A percentile compares a stretch with the other conserved stretches of the same genome.
phyloP scores from a whole-genome alignment of 306 rosid genomes.

The Corylus heterophylla region DNA sequence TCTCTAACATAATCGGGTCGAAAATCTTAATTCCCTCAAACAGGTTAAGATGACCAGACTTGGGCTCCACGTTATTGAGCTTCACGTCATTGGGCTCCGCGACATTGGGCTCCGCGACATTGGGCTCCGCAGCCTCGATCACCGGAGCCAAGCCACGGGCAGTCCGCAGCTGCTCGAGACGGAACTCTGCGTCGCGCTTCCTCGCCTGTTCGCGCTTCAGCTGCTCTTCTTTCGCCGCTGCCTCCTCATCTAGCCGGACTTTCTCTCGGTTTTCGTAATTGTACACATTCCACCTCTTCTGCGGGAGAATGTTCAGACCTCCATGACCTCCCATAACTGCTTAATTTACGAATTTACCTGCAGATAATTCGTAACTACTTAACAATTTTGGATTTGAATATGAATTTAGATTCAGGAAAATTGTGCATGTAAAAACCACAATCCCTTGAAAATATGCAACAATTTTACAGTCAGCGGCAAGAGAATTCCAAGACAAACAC shows the following conservation, averaged over 20 bases:
- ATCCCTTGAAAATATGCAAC: too few species aligned
- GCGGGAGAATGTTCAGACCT: conserved; percentile 90
- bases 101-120: conserved; percentile 14
- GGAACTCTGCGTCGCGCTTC: conserved; percentile 72
- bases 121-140: conserved; percentile 24
- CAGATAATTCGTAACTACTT: background rate
- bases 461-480: too few species aligned
- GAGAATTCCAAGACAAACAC: too few species aligned
- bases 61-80: conserved; percentile 28
- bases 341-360: conserved; percentile 24
- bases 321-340: conserved; percentile 88
- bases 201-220: conserved; percentile 71
- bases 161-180: conserved; percentile 67
- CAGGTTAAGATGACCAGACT: conserved; percentile 71
- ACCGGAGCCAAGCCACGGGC: conserved; percentile 66
- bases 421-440: too few species aligned
- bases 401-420: too few species aligned
- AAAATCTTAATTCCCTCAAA: conserved; percentile 85
- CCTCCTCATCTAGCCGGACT: conserved; percentile 80
- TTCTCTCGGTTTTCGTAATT: conserved; percentile 85
- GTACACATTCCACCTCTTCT: conserved; percentile 96
- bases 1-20: conserved; percentile 53
- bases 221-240: conserved; percentile 92
- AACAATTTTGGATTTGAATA: too few species aligned
- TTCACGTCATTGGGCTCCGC: background rate